Base-by-base conservation (phyloP, 2,329 filamentous ascomycete species). In the Aspergillus terreus region DNA sequence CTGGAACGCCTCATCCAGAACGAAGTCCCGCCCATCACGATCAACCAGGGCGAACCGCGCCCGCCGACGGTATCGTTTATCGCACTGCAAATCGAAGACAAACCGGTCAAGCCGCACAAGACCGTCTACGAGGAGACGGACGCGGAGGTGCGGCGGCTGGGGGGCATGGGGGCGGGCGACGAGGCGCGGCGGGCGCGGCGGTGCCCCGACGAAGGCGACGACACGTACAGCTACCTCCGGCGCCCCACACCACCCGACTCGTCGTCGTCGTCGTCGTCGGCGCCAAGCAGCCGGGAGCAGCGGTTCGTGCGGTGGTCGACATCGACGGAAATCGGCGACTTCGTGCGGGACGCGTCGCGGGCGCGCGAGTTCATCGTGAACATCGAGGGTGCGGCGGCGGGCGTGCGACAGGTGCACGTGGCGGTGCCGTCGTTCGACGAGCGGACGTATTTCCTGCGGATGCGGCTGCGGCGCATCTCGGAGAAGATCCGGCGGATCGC, bases 241-340 rank as follows among this genome's bases (percentile, higher is more conserved):
- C 84, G 55, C 19, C 54, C 54, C 1, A 52, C 59, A 48, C 53
- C 54, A 17, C 58, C 58, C 4, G 49, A 57, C 2, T 23, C 23
- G 6, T 23, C 23, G 5, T 23, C 23, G 23, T 23, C 23, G 6
- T 23, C 23, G 5, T 23, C 23, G 23, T 23, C 23, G 23, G 6
- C 5, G 6, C 23, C 23, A 19, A 45, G 52, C 6, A 56, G 54
- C 14, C 35, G 57, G 27, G 55, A 63, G 14, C 58, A 67, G 19
- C 81, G 83, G 49, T 94, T 92, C 75, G 89, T 96, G 2, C 85
- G 90, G 27, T 96, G 92, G 92, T 91, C 87, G 42, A 84, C 85
- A 40, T 89, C 86, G 27, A 96, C 92, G 1, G 92, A 96, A 67
- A 87, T 96, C 30, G 92, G 92, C 9, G 92, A 96, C 72, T 96